Percentiles rank a stretch among this genome's conserved stretches.
Conservation (phyloP, 1,284 basidiomycete genomes). For the Agaricales sp. region DNA sequence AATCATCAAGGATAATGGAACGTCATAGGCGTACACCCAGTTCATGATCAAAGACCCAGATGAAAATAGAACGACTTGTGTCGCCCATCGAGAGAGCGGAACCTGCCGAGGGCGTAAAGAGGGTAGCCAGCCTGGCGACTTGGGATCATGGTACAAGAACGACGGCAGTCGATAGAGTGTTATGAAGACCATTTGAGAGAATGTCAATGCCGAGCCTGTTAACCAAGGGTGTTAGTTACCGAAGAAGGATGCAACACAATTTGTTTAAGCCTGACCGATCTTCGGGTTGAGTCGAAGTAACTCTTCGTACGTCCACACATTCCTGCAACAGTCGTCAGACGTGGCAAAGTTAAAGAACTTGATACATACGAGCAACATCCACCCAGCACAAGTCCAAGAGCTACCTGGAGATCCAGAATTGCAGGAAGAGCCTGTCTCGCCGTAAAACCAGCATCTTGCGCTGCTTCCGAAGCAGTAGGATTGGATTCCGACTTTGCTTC, state of each 20-base stretch:
- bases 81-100: constrained; percentile 61
- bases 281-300: background rate
- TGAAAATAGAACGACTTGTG: constrained; percentile 70
- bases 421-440: background rate
- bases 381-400: background rate
- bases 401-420: background rate
- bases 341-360: background rate
- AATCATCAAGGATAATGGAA: constrained; percentile 79
- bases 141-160: constrained; percentile 33
- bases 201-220: constrained; percentile 74
- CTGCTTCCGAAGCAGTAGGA: too few species aligned
- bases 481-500: too few species aligned
- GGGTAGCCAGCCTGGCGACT: constrained; percentile 26
- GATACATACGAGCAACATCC: background rate
- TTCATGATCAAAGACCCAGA: constrained; percentile 74
- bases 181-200: constrained; percentile 78
- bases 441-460: background rate
- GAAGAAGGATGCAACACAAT: too few species aligned
- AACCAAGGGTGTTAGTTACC: background rate
- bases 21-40: constrained; percentile 72
- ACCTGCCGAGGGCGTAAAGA: constrained; percentile 58
- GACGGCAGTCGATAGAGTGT: constrained; percentile 49
- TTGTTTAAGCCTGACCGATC: constrained; percentile 1
- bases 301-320: constrained; percentile 1
- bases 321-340: background rate